Evolutionary conservation across 768 basidiomycete genomes (phyloP).

Genomic region (Suillus sp.): DNA sequence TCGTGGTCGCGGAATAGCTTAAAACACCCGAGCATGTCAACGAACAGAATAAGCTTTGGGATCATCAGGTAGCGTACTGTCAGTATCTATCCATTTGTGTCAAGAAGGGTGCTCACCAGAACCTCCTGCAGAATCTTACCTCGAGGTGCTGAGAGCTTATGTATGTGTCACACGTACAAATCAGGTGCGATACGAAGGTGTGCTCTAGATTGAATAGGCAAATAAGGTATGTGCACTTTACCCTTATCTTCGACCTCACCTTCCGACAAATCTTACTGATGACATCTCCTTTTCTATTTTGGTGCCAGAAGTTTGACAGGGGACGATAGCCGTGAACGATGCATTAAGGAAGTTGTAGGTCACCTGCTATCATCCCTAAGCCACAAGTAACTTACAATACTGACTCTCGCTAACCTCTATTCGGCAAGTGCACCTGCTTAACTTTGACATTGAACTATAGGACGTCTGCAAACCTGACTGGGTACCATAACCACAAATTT

Average conservation of each 20-base stretch:
- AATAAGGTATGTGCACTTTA: neutral
- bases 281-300: neutral
- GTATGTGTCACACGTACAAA: neutral
- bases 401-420: neutral
- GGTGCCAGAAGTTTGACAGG: too few relatives aligned
- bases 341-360: neutral
- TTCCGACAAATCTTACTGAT: neutral
- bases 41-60: neutral
- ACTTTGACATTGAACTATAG: neutral
- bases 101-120: neutral
- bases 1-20: neutral
- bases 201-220: neutral
- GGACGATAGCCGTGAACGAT: neutral
- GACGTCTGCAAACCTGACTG: neutral
- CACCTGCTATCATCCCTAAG: neutral
- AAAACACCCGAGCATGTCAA: neutral
- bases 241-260: neutral
- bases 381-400: neutral
- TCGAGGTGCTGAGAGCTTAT: neutral
- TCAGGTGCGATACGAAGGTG: neutral
- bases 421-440: neutral
- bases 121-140: neutral
- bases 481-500: neutral
- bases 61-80: neutral
- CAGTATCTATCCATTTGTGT: neutral